Conservation (phyloP, 225 moss, liverwort and hornwort species). For the Physcomitrellopsis africana region DNA sequence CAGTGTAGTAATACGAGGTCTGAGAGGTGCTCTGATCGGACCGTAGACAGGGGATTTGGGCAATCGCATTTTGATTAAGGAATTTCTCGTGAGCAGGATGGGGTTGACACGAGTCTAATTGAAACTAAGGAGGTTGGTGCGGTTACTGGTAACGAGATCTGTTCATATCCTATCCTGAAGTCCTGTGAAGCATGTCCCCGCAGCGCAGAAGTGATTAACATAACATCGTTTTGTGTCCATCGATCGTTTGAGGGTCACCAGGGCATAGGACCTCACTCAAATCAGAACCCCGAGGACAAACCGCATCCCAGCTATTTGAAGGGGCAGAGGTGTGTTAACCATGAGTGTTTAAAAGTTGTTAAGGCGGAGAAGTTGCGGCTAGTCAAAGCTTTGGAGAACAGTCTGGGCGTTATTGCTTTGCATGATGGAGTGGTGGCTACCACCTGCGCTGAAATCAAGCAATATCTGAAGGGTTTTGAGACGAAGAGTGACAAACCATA, state of each 20-base stretch:
- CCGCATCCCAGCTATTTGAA: conserved; percentile 52
- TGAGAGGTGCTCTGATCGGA: not conserved
- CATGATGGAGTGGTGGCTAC: conserved; percentile 59
- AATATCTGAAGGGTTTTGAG: conserved; percentile 59
- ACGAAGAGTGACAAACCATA: conserved; percentile 36
- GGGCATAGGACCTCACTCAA: conserved; percentile 25
- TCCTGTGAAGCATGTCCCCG: not conserved
- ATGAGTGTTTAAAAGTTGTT: conserved; percentile 43
- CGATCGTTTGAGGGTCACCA: conserved; percentile 11
- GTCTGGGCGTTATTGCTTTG: conserved; percentile 48
- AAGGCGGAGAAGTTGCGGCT: conserved; percentile 53
- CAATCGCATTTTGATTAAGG: conserved; percentile 22
- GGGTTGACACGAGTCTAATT: conserved; percentile 13
- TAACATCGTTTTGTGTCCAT: not conserved
- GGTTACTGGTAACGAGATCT: conserved; percentile 18
- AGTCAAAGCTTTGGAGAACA: conserved; percentile 48
- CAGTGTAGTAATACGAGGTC: not conserved
- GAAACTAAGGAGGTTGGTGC: conserved; percentile 19
- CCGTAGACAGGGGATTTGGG: not conserved
- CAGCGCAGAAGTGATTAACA: not conserved
- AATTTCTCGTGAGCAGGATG: conserved; percentile 36
- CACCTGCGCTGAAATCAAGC: conserved; percentile 53
- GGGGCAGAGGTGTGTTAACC: conserved; percentile 57
- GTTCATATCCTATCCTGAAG: not conserved
- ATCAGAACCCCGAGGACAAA: conserved; percentile 44